A percentile compares a stretch with the other conserved stretches of the same genome.
Conservation (phyloP, 371 early-diverging fungal species). For the Amoeboaphelidium protococcarum region DNA sequence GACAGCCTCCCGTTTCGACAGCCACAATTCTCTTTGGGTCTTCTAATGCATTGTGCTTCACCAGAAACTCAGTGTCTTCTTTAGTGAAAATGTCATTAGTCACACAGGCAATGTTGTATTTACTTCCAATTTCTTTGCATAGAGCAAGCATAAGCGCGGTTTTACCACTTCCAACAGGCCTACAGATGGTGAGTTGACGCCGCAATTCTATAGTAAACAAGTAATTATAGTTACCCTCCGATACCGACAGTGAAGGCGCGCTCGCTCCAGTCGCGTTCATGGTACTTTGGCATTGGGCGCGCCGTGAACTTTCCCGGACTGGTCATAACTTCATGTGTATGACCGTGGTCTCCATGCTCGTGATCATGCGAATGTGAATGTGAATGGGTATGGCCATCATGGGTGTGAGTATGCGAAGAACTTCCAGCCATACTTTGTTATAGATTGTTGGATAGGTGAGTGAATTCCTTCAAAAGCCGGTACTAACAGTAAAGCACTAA, state of each 20-base stretch:
- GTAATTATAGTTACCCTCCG: conserved; percentile 33
- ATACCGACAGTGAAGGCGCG: conserved; percentile 81
- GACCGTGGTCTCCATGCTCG: conserved; percentile 34
- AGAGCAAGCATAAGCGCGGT: conserved; percentile 77
- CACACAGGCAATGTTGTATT: conserved; percentile 44
- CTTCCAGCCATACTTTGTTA: too few species aligned
- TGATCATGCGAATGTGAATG: conserved; percentile 1
- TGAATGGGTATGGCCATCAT: neutral
- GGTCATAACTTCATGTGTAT: conserved; percentile 66
- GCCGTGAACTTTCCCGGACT: conserved; percentile 42
- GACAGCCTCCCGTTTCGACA: conserved; percentile 81
- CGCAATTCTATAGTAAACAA: neutral
- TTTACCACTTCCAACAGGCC: conserved; percentile 81
- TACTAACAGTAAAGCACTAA: too few species aligned
- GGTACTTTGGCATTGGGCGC: conserved; percentile 26
- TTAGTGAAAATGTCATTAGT: conserved; percentile 28
- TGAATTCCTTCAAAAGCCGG: too few species aligned
- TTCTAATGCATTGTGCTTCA: conserved; percentile 56
- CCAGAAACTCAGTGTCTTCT: conserved; percentile 73
- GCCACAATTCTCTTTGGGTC: conserved; percentile 53
- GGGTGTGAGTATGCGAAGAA: too few species aligned
- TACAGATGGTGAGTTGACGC: conserved; percentile 5
- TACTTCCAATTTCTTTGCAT: conserved; percentile 39
- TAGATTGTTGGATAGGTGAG: too few species aligned
- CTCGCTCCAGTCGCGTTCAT: conserved; percentile 57